Percentiles rank a stretch among this genome's conserved stretches.
phyloP scores from a whole-genome alignment of 768 basidiomycete genomes.

The Pilatotrama ljubarskyi region DNA sequence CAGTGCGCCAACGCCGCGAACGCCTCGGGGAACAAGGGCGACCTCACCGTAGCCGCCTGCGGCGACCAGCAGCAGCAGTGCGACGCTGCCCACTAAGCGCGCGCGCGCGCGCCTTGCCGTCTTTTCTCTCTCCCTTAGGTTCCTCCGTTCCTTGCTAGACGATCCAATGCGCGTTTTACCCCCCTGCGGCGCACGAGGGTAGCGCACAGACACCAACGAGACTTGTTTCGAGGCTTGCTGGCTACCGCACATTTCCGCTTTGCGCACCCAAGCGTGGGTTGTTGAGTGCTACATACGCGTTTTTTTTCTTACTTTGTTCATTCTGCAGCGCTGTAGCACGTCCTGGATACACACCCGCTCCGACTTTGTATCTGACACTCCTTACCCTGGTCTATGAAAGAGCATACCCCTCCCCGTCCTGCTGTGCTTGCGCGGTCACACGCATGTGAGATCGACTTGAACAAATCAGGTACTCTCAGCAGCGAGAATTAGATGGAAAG shows the following conservation, averaged over 20 bases:
- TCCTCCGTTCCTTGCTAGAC: too few species aligned
- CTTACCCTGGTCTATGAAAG: slow-evolving; percentile 11
- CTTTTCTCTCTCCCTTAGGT: not conserved
- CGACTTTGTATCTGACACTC: slow-evolving; percentile 20
- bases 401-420: slow-evolving; percentile 4
- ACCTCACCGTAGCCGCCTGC: slow-evolving; percentile 49
- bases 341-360: slow-evolving; percentile 20
- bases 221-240: slow-evolving; percentile 16
- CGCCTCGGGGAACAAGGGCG: slow-evolving; percentile 46
- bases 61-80: slow-evolving; percentile 46
- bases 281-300: slow-evolving; percentile 7
- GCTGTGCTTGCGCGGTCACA: not conserved
- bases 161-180: not conserved
- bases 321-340: slow-evolving; percentile 14
- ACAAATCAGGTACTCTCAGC: too few species aligned
- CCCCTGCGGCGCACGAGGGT: slow-evolving; percentile 11
- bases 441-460: not conserved
- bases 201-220: not conserved
- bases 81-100: slow-evolving; percentile 28
- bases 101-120: not conserved
- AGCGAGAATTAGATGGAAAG: too few species aligned
- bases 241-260: slow-evolving; percentile 1
- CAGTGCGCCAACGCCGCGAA: slow-evolving; percentile 59
- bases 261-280: not conserved
- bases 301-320: not conserved